Evolutionary conservation across 2,329 filamentous ascomycete genomes (phyloP).

Genomic region (Sphaceloma murrayae): DNA sequence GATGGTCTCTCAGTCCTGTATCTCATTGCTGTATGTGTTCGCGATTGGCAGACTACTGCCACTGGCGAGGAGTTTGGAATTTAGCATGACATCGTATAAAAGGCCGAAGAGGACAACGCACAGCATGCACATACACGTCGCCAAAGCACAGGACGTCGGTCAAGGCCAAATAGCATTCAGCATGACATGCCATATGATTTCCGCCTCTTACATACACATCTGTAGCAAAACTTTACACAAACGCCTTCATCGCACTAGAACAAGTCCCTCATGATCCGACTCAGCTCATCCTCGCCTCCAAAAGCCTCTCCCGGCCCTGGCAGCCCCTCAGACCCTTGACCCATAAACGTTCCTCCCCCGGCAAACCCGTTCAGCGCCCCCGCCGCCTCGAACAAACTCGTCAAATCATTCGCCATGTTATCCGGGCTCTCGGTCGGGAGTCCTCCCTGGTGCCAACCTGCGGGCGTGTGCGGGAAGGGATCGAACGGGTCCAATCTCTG

Average conservation of each 20-base stretch:
- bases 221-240: too few species aligned
- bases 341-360: not conserved
- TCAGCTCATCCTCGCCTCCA: constrained; percentile 50
- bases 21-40: too few species aligned
- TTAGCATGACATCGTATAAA: too few species aligned
- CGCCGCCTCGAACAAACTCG: constrained; percentile 54
- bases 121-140: too few species aligned
- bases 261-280: constrained; percentile 49
- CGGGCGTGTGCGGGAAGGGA: constrained; percentile 14
- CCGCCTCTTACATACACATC: too few species aligned
- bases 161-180: too few species aligned
- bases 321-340: constrained; percentile 12
- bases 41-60: too few species aligned
- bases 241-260: constrained; percentile 44
- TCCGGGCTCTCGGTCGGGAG: constrained; percentile 47
- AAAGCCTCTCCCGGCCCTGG: constrained; percentile 29
- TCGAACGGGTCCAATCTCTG: constrained; percentile 26
- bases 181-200: too few species aligned
- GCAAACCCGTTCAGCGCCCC: constrained; percentile 37
- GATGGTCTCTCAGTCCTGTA: too few species aligned
- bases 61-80: too few species aligned
- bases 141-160: too few species aligned
- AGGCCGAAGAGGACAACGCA: too few species aligned
- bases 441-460: constrained; percentile 21
- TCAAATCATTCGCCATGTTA: constrained; percentile 53